Evolutionary conservation across 176 grass and related monocot species (phyloP), one percentile per base, ranked within the genome.

Genomic region (Dendrocalamus sinicus): DNA sequence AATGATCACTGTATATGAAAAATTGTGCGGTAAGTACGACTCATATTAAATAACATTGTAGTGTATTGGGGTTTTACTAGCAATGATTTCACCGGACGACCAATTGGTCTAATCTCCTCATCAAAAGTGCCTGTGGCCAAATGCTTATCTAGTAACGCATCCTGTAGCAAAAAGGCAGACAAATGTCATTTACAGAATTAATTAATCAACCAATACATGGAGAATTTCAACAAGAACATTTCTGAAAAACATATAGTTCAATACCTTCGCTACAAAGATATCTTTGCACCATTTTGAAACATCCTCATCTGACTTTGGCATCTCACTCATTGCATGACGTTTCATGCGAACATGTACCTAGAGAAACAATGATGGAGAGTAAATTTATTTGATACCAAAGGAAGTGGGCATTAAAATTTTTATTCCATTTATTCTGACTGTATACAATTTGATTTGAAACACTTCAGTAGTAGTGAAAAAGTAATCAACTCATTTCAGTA

Each of bases 321-420:
- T 72, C 66, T 98, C 96, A 57, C 73, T 92, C 89, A 98, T 94
- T 30, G 88, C 76, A 80, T 87, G 96, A 0, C 91, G 90, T 76
- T 95, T 98, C 75, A 98, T 84, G 88, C 91, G 91, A 70, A 98
- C 93, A 94, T 98, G 96, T 57, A 98, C 89, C 96, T 98, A 84
- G 17, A 85, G 28, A 30, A 78, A 82, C 3, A 51, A 72, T 19
- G 48, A 63, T 59, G 24, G 5, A 46, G 45, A 13, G 22, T 28
- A 61, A 69, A 51, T 20, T 63, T 78, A 14, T 72, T 86, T 60
- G 14, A 12, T 5, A 13, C 23, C 44, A 83, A 41, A 83, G 15
- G 3, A 35, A 73, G n/a, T 24, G 9, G 24, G 59, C 59, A 24
- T 61, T 12, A 24, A 61, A 61, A 24, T 0, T 61, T 24, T 0